Evolutionary conservation across 2,329 filamentous ascomycete genomes (phyloP).

Genomic region (Pestalotiopsis sp.): DNA sequence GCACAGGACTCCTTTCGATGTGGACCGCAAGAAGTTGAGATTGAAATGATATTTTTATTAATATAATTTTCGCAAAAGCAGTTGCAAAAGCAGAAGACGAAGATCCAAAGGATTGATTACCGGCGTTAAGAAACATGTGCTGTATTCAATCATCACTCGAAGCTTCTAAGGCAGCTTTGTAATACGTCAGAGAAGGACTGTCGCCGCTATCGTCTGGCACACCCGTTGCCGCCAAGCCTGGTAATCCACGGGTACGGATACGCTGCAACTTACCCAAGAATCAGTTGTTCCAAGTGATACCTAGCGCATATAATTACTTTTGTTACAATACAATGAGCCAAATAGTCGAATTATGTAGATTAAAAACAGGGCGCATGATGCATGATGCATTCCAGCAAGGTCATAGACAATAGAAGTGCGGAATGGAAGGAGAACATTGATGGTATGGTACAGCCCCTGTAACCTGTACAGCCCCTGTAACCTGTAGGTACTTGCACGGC

Average conservation of each 20-base stretch:
- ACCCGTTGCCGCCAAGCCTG: neutral
- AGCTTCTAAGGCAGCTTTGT: conserved; percentile 37
- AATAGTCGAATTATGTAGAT: neutral
- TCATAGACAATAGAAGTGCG: neutral
- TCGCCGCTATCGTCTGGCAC: neutral
- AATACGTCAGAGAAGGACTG: conserved; percentile 34
- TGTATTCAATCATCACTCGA: conserved; percentile 12
- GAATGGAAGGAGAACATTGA: neutral
- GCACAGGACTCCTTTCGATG: neutral
- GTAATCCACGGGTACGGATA: neutral
- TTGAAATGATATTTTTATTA: neutral
- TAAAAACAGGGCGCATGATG: neutral
- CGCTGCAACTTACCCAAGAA: neutral
- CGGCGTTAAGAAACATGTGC: neutral
- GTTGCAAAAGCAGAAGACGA: neutral
- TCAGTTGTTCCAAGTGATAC: neutral
- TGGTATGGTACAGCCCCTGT: neutral
- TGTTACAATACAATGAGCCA: neutral
- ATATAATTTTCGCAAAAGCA: conserved; percentile 9
- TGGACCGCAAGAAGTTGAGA: neutral
- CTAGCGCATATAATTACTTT: neutral
- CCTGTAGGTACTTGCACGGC: neutral
- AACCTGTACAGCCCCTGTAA: neutral
- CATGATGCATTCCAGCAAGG: neutral
- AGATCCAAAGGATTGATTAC: neutral